Evolutionary conservation across 192 early-diverging fungal genomes (phyloP).

Genomic region (Chytriomyces sp.): DNA sequence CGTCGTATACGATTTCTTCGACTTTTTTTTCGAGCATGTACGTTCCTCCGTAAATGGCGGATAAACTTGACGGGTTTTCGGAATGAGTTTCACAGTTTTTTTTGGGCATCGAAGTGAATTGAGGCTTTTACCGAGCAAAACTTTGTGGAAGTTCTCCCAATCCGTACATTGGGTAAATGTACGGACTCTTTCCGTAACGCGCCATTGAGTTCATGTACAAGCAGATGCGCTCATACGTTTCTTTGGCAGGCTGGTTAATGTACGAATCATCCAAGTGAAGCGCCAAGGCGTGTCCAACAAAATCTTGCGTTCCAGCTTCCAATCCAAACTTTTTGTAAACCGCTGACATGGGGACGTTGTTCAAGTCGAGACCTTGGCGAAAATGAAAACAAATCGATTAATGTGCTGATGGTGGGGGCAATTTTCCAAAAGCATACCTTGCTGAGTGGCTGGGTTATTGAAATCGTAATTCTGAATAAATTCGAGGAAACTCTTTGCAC

Average conservation of each 20-base stretch:
- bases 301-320: constrained; percentile 93
- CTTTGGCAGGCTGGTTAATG: constrained; percentile 69
- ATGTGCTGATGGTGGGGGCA: constrained; percentile 4
- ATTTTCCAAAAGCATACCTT: constrained; percentile 49
- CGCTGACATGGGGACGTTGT: constrained; percentile 73
- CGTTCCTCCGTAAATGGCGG: constrained; percentile 99
- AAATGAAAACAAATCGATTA: constrained; percentile 40
- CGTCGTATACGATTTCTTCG: constrained; percentile 89
- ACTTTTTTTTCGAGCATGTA: constrained; percentile 96
- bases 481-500: constrained; percentile 93
- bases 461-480: constrained; percentile 91
- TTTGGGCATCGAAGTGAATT: background rate
- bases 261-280: constrained; percentile 90
- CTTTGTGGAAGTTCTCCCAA: constrained; percentile 97
- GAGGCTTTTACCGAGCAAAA: constrained; percentile 73
- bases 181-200: constrained; percentile 93
- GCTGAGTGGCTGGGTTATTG: constrained; percentile 80
- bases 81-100: constrained; percentile 64
- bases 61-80: constrained; percentile 80
- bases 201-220: constrained; percentile 92
- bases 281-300: constrained; percentile 97
- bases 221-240: constrained; percentile 88
- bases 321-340: constrained; percentile 93
- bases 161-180: constrained; percentile 96
- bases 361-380: constrained; percentile 72